These are phyloP conservation scores for Wickerhamomyces kurtzmanii DNA, from an alignment of 805 yeast genomes.

Conservation along the genomic window DNA sequence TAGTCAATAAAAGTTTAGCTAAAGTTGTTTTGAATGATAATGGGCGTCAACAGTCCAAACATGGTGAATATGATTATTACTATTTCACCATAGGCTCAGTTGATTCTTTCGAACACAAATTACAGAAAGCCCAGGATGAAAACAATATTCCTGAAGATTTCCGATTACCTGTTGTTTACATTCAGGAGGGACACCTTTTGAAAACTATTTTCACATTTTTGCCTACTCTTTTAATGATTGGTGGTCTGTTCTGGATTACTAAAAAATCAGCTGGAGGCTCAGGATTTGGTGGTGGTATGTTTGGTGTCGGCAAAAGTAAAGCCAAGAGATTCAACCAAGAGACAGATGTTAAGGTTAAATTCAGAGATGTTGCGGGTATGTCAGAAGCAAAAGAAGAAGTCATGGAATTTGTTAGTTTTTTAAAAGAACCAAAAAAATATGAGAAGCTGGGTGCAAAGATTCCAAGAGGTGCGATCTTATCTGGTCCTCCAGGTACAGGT, in stretches of 20 bases:
- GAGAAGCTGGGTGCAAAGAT: slow-evolving; percentile 93
- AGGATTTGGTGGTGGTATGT: slow-evolving; percentile 38
- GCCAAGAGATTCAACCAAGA: slow-evolving; percentile 91
- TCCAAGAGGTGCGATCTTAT: slow-evolving; percentile 94
- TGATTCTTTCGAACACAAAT: slow-evolving; percentile 75
- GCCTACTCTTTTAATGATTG: slow-evolving; percentile 86
- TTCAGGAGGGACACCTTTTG: slow-evolving; percentile 57
- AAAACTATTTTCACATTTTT: slow-evolving; percentile 62
- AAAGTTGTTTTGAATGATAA: slow-evolving; percentile 56
- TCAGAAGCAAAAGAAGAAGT: slow-evolving; percentile 95
- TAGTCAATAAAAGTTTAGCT: slow-evolving; percentile 71
- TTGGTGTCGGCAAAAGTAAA: slow-evolving; percentile 80
- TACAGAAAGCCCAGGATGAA: slow-evolving; percentile 68
- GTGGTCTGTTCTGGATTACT: slow-evolving; percentile 79
- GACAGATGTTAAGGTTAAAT: slow-evolving; percentile 79
- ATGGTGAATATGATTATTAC: slow-evolving; percentile 26
- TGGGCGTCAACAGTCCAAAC: slow-evolving; percentile 39
- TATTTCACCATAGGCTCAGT: slow-evolving; percentile 82
- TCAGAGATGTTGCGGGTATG: slow-evolving; percentile 95
- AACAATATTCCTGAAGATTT: slow-evolving; percentile 49
- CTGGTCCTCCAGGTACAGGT: slow-evolving; percentile 99
- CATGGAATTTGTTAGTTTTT: slow-evolving; percentile 93
- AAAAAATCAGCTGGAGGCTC: slow-evolving; percentile 42
- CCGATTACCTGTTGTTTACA: slow-evolving; percentile 75
- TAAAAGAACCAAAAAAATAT: slow-evolving; percentile 83